Evolutionary conservation across 2,329 filamentous ascomycete species (phyloP), one percentile per base, ranked within the genome.

Genomic region (Stemphylium beticola): DNA sequence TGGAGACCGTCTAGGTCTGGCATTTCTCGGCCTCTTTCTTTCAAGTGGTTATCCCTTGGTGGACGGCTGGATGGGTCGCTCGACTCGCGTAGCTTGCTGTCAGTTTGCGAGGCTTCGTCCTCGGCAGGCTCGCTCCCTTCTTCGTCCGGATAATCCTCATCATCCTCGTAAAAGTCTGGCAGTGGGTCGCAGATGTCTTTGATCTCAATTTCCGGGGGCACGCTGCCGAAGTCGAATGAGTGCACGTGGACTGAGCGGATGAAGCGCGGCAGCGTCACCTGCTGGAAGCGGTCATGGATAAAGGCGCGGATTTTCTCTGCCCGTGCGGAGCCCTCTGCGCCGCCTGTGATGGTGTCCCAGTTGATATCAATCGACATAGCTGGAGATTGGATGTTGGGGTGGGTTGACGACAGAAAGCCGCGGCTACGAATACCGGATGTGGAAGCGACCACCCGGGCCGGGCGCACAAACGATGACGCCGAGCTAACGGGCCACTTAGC

Each of bases 181-280:
- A 98, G 83, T 2, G 95, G 95, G 73, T 99, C 93, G 66, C 93
- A 96, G 57, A 99, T 93, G 75, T 98, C 95, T 77, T 97, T 98
- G 68, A 99, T 88, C 72, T 96, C 92, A 37, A 99, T 85, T 65
- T 90, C 85, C 1, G 95, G 95, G 34, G 90, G 83, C 44, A 93
- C 87, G 24, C 82, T 86, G 42, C 95, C 95, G 74, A 99, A 97
- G 61, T 93, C 88, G 77, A 99, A 99, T 57, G 91, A 88, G 74
- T 97, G 93, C 36, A 97, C 93, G 49, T 92, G 89, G 66, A 99
- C 95, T 22, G 92, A 95, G 71, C 95, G 93, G 77, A 99, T 97
- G 83, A 99, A 97, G 69, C 92, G 90, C 55, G 95, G 95, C 41
- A 99, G 84, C 22, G 89, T 85, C 60, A 98, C 88, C 57, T 92